Evolutionary conservation across 1,284 basidiomycete species (phyloP), one percentile per base, ranked within the genome.

Genomic region (Fomitopsis pinicola): DNA sequence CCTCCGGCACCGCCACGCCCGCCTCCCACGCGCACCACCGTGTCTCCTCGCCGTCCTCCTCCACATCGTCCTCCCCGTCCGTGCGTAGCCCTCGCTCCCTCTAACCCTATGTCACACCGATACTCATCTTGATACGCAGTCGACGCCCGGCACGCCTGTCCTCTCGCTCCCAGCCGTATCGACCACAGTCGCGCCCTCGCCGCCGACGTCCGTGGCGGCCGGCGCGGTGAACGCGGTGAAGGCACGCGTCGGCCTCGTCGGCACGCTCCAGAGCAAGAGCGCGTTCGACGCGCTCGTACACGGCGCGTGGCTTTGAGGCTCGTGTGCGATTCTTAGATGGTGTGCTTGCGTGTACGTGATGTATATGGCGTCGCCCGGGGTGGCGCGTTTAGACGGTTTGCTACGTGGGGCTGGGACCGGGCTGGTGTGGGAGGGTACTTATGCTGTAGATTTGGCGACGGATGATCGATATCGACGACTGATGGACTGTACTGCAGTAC

Each of bases 251-350:
- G 68, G 69, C 60, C 69, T 73, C 63, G 63, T 73, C 59, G 68
- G 68, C 38, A 70, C 72, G 56, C 66, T 73, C 42, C 69, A 71
- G 64, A 69, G 69, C 48, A 74, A 74, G 64, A 67, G 65, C 57
- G 69, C 69, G 54, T 73, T 69, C 68, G 72, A 74, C 42, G 71
- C 71, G 19, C 65, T 74, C 59, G 69, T 74, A 22, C 72, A 74
- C 62, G 72, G 72, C 26, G 68, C 71, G 22, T 72, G 71, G 64
- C 67, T 72, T 19, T 74, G 61, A 71, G 52, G 44, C 44, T 17
- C 5, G 44, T 3, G 44, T 17, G 44, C 44, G 22, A 2, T 22
- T 22, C 22, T 22, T 22, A 22, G 22, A 22, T 22, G 22, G 22
- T 22, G 22, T 22, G 22, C 22, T 22, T 22, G 22, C 22, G 22